Evolutionary conservation across 2,329 filamentous ascomycete species (phyloP), one percentile per base, ranked within the genome.

Genomic region (Cryphonectria naterciae): DNA sequence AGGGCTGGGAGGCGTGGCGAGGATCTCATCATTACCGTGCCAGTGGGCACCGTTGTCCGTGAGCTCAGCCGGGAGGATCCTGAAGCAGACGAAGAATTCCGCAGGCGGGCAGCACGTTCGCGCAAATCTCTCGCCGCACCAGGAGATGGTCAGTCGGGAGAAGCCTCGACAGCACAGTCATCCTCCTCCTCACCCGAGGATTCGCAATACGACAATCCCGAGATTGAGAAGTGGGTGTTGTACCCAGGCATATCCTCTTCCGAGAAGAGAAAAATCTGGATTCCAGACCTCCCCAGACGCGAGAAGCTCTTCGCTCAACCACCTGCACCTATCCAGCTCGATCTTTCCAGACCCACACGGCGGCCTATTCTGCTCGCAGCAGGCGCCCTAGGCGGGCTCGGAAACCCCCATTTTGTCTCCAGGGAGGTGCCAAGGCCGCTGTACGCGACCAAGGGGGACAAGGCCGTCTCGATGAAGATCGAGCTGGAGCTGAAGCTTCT

Each of bases 401-500:
- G 96, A 15, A 99, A 99, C 78, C 93, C 96, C 6, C 94, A 98
- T 80, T 99, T 98, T 77, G 89, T 93, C 43, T 92, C 93, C 5
- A 91, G 91, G 68, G 87, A 90, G n/a, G 87, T 89, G 65, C 88
- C 89, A 4, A 87, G 92, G 58, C 96, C 96, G 0, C 91, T 95
- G 76, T 97, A 95, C 79, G 96, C 95, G 7, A 97, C 94, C 0
- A 92, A 90, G 75, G 96, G 96, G 58, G 93, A 97, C 75, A 85
- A 88, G 17, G 93, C 93, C 52, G 89, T 96, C 76, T 91, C 88
- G 54, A 85, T 99, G 77, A 90, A 91, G 64, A 83, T 99, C 49
- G 91, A 97, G 78, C 87, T 99, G 19, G 96, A 99, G 80, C 87
- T 99, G 73, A 98, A 98, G 84, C 88, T 99, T 13, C 89, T 99